Evolutionary conservation across 169 alveolate genomes (phyloP), one percentile per base, ranked within the genome.

Genomic region (Babesia caballi): DNA sequence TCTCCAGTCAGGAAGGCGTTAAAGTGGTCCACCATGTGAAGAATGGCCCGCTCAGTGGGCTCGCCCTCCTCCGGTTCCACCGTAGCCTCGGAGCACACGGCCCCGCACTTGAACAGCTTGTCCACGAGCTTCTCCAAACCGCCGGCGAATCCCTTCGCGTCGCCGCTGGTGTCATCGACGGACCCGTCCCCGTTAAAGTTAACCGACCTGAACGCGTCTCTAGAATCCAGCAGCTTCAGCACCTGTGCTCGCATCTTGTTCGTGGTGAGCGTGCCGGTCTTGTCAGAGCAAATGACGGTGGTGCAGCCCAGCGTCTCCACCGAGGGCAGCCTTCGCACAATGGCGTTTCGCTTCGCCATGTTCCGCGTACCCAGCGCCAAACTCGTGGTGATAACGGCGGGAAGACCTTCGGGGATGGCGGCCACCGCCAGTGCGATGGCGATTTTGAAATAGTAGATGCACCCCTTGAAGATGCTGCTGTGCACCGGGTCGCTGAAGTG

Each of bases 391-490:
- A 98, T 97, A 38, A 97, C 99, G 2, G 99, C 99, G 14, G 99
- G 99, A 38, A 98, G 91, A 11, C 99, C 99, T 90, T 98, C 99
- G 5, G 99, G 99, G 40, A 98, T 97, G 27, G 99, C 99, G 35
- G 99, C 99, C 30, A 98, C 99, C 12, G 99, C 99, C 32, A 98
- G 89, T 3, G 99, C 99, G 28, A 98, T 97, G 5, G 99, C 98
- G 19, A 97, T 96, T 83, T 97, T 98, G 84, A 96, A 95, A 85
- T 95, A 97, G 85, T 97, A 97, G 50, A 97, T 94, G 68, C 98
- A 95, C 23, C 99, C 99, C 68, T 95, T 92, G 41, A 96, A 27
- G 32, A 92, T 68, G 32, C 95, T 81, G 32, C 99, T 99, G 71
- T 97, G 99, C n/a, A 94, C 94, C 14, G 98, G 98, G 76, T 96